These are phyloP conservation scores for Globisporangium radiosum DNA, from an alignment of 352 stramenopile genomes.

Conservation along the genomic window DNA sequence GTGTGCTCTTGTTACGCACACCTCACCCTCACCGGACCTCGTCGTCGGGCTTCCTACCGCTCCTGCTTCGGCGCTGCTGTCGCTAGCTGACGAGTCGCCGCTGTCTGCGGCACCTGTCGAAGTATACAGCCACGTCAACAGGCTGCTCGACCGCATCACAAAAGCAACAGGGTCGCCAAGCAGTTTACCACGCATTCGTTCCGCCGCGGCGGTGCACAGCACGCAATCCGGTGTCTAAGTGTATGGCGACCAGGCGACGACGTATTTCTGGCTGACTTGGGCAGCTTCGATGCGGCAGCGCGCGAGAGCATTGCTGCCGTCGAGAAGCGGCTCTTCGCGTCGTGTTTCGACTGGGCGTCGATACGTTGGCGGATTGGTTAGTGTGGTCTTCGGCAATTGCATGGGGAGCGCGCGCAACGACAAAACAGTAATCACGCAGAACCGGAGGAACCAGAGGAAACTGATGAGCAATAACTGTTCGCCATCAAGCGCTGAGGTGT, in stretches of 20 bases:
- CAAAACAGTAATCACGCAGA: not conserved
- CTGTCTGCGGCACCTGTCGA: not conserved
- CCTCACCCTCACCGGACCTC: not conserved
- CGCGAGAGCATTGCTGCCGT: not conserved
- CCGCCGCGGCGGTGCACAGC: not conserved
- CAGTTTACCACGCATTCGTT: not conserved
- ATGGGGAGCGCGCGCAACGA: not conserved
- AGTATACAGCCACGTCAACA: conserved; percentile 2
- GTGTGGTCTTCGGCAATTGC: not conserved
- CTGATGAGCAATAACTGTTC: not conserved
- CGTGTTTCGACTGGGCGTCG: not conserved
- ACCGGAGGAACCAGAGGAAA: not conserved
- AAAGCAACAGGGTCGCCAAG: not conserved
- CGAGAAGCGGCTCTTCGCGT: conserved; percentile 2
- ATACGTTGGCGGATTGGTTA: not conserved
- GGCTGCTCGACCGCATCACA: conserved; percentile 1
- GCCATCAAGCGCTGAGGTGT: not conserved
- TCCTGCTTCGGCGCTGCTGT: not conserved
- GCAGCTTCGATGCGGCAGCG: not conserved
- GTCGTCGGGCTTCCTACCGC: not conserved
- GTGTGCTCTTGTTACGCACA: not conserved
- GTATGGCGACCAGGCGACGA: not conserved
- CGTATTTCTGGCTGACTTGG: not conserved
- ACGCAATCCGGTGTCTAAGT: not conserved
- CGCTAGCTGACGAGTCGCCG: not conserved